Base-by-base conservation (phyloP, 441 rosid genomes). In the Jatropha podagrica region DNA sequence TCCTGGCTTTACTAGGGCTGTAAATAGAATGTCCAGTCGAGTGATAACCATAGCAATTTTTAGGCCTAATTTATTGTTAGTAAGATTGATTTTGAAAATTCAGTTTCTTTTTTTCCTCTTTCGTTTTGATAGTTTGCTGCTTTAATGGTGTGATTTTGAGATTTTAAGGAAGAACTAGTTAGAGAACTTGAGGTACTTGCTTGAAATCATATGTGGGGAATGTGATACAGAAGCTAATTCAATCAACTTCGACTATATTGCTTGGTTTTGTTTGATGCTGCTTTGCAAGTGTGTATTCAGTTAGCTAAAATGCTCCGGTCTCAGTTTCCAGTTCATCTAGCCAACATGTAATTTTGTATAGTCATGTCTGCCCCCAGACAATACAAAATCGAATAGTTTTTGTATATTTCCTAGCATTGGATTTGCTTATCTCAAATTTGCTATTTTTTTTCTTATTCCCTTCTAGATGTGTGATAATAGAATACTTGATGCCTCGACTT, bases 21-120 rank as follows among this genome's bases (percentile, higher is more conserved):
- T 86, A 86, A 71, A 86, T 86, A 86, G 80, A 76, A 67, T 78
- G 73, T 80, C 73, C 81, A 67, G 56, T 75, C 68, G 74, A 82
- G 85, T 79, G 78, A 74, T 20, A 23, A 76, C 26, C 64, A 68
- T 75, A 68, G 72, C 77, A 46, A 48, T 60, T 54, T 15, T 27
- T 69, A 58, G 81, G 66, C 71, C 20, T 71, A 65, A 69, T 77
- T 55, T 74, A 71, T 65, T 60, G 76, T 75, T 26, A 18, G 32
- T 51, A 75, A 63, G 64, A 17, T 58, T 56, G 65, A 71, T 78
- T 75, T 65, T 65, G 55, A 51, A 52, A 37, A 9, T 11, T 18
- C 61, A 8, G 32, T 49, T 42, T 2, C 18, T 23, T 59, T 6
- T 52, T n/a, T 51, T 23, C 23, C 23, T 32, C 2, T 32, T 32